Percentiles rank a stretch among this genome's conserved stretches.
phyloP scores from a whole-genome alignment of 345 rosid species.

The Boechera stricta region DNA sequence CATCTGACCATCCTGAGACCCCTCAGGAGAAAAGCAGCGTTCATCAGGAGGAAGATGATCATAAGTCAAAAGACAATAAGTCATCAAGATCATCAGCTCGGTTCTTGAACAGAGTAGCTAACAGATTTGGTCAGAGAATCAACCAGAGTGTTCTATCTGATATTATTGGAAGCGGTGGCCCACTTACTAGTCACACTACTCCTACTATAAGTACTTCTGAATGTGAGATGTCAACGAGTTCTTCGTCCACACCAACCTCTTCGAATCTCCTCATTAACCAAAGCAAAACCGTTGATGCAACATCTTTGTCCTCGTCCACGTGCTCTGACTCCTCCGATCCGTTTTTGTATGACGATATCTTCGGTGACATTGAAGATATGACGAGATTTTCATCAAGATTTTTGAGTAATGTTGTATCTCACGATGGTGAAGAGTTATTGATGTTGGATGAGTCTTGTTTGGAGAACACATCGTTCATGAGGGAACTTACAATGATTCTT shows the following conservation, averaged over 20 bases:
- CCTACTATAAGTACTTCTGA: conserved; percentile 29
- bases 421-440: conserved; percentile 34
- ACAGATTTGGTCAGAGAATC: conserved; percentile 41
- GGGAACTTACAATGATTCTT: conserved; percentile 36
- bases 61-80: neutral
- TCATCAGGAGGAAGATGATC: conserved; percentile 22
- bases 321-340: conserved; percentile 14
- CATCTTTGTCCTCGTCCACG: conserved; percentile 37
- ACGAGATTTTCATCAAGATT: conserved; percentile 32
- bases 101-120: conserved; percentile 46
- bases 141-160: conserved; percentile 38
- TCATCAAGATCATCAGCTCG: conserved; percentile 28
- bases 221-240: conserved; percentile 31
- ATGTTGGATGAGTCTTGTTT: conserved; percentile 35
- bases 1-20: conserved; percentile 27
- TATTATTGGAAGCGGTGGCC: conserved; percentile 40
- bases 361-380: conserved; percentile 30
- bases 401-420: conserved; percentile 21
- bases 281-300: conserved; percentile 14
- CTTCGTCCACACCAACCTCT: conserved; percentile 29
- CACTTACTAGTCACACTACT: conserved; percentile 18
- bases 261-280: conserved; percentile 2
- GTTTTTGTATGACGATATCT: conserved; percentile 9
- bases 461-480: conserved; percentile 40
- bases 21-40: conserved; percentile 10